Conservation (phyloP, 2,329 filamentous ascomycete species). For the Byssochlamys sp. region DNA sequence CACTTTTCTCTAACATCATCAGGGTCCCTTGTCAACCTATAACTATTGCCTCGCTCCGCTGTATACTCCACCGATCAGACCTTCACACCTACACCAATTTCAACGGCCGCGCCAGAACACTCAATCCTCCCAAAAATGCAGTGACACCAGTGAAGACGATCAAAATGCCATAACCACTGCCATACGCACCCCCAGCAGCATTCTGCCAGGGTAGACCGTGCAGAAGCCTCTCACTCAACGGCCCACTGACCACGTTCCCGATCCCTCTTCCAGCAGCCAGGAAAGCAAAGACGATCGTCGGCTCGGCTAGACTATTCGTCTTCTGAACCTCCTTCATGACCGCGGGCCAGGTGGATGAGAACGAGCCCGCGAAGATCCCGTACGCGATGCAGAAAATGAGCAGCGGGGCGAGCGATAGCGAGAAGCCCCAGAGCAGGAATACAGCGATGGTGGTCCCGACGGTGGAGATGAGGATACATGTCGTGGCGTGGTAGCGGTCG, state of each 20-base stretch:
- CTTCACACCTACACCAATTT: conserved; percentile 1
- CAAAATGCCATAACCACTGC: conserved; percentile 18
- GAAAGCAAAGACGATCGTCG: conserved; percentile 41
- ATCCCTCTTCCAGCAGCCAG: conserved; percentile 43
- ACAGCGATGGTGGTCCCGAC: conserved; percentile 32
- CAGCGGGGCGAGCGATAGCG: conserved; percentile 32
- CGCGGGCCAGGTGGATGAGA: conserved; percentile 36
- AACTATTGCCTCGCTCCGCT: too few relatives aligned
- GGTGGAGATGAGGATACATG: conserved; percentile 34
- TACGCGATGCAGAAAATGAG: conserved; percentile 35
- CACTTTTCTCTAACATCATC: too few relatives aligned
- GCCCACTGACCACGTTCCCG: conserved; percentile 43
- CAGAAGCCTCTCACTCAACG: conserved; percentile 39
- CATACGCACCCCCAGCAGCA: conserved; percentile 16
- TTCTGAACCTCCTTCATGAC: conserved; percentile 35
- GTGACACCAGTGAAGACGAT: conserved; percentile 21
- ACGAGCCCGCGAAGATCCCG: conserved; percentile 38
- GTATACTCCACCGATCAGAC: too few relatives aligned
- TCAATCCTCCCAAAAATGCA: conserved; percentile 15
- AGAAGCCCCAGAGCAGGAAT: conserved; percentile 41
- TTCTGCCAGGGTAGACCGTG: conserved; percentile 9
- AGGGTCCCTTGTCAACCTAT: too few relatives aligned
- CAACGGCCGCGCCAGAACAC: conserved; percentile 13
- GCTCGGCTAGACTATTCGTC: conserved; percentile 29
- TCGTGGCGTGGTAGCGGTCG: conserved; percentile 35